These are phyloP conservation scores for Panellus pusillus DNA, from an alignment of 768 basidiomycete species.

Conservation along the genomic window DNA sequence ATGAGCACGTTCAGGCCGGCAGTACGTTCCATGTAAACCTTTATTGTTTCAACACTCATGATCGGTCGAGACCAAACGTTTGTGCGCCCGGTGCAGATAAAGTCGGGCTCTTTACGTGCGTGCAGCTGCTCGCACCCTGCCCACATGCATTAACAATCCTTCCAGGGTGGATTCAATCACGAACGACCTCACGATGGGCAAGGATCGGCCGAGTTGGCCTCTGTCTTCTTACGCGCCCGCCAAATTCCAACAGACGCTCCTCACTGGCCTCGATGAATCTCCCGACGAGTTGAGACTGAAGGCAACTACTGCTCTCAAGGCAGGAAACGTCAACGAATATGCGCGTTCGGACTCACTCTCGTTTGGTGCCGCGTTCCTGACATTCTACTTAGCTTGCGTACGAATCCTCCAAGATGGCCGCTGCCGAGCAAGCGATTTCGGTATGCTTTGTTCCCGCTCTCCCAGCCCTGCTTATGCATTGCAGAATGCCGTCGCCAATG, in stretches of 20 bases:
- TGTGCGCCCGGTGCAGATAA: slow-evolving; percentile 16
- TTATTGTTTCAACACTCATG: background rate
- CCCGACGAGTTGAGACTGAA: slow-evolving; percentile 77
- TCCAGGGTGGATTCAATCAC: slow-evolving; percentile 60
- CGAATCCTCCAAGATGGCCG: slow-evolving; percentile 54
- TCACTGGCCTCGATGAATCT: slow-evolving; percentile 69
- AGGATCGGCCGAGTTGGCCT: slow-evolving; percentile 78
- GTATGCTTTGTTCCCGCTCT: slow-evolving; percentile 27
- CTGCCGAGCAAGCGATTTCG: slow-evolving; percentile 49
- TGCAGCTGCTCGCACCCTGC: background rate
- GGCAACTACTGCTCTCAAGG: slow-evolving; percentile 54
- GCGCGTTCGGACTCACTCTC: slow-evolving; percentile 42
- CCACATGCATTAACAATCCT: background rate
- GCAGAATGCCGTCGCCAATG: slow-evolving; percentile 51
- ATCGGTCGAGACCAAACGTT: slow-evolving; percentile 15
- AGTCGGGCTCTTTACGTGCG: slow-evolving; percentile 16
- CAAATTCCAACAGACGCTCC: slow-evolving; percentile 68
- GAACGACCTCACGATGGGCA: slow-evolving; percentile 57
- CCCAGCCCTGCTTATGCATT: background rate
- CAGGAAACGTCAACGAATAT: slow-evolving; percentile 63
- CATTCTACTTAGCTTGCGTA: slow-evolving; percentile 45
- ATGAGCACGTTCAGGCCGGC: slow-evolving; percentile 11
- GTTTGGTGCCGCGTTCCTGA: background rate
- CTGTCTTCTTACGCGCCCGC: slow-evolving; percentile 76
- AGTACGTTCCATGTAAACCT: background rate